Base-by-base conservation (phyloP, 345 rosid species). In the Eutrema yunnanense region DNA sequence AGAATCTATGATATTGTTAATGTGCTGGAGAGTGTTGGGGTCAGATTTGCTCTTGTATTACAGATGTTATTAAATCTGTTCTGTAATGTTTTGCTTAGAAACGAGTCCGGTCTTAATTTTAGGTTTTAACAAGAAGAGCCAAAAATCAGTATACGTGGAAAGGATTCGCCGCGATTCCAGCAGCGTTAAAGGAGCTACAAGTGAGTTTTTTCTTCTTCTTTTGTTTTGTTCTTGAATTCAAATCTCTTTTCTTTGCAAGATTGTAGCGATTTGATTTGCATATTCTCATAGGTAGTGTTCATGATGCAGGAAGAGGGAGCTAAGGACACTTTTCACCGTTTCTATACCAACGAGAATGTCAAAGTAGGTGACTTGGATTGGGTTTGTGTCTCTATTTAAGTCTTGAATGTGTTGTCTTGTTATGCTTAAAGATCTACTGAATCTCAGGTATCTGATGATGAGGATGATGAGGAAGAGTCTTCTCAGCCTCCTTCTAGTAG, bases 1-100 rank as follows among this genome's bases (percentile, higher is more conserved):
- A 82, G 98, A 61, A 90, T 92, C 77, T 92, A 92, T 16, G 98
- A 92, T 65, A 89, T 92, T 36, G 98, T 92, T 53, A 92, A 92
- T 51, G 88, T 92, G 27, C 66, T 92, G 53, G 98, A 92, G 82
- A 90, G 96, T 69, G 87, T 92, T 52, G 96, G 96, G 60, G 98
- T 92, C 72, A 82, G 89, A 56, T 81, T 70, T 41, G 46, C 1
- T 66, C 14, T 22, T 9, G 0, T 3, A 14, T 40, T 37, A 6
- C 46, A 4, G 2, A 40, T 3, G 37, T 29, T 8, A 0, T 5
- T 9, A 4, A 16, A n/a, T 62, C 2, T 63, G 54, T n/a, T 52
- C 19, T 34, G 8, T 36, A 40, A 4, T 38, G 30, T 42, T 42
- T 67, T 36, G 9, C 16, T 65, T 42, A 56, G 36, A 9, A 27